A percentile compares a stretch with the other conserved stretches of the same genome.
These are phyloP conservation scores for Hygrophila difformis DNA, from an alignment of 257 asterid genomes.

Conservation along the genomic window DNA sequence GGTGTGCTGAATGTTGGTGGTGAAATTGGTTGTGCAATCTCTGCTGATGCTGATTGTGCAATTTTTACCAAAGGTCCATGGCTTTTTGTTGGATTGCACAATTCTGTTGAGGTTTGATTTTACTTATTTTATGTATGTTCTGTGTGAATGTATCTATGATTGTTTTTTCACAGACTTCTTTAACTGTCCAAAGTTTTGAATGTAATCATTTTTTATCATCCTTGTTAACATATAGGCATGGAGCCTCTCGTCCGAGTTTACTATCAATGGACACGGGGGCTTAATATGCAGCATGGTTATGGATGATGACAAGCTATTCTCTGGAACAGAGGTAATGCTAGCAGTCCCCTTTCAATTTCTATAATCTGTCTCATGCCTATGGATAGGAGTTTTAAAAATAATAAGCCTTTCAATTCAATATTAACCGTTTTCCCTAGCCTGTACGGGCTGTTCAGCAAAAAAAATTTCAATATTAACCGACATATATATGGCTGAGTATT, in stretches of 20 bases:
- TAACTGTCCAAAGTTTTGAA: neutral
- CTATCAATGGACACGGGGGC: conserved; percentile 35
- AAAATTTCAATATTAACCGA: too few relatives aligned
- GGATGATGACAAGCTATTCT: conserved; percentile 35
- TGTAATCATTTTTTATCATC: neutral
- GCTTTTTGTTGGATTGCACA: conserved; percentile 46
- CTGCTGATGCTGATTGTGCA: too few relatives aligned
- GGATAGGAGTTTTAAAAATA: neutral
- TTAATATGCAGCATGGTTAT: conserved; percentile 33
- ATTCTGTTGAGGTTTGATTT: conserved; percentile 35
- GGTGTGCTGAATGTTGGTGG: conserved; percentile 15
- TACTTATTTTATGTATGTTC: neutral
- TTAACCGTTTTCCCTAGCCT: too few relatives aligned
- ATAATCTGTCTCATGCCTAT: neutral
- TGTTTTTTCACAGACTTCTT: neutral
- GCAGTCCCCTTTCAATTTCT: neutral
- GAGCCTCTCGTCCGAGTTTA: conserved; percentile 31
- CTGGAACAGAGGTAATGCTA: conserved; percentile 48
- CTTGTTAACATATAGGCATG: conserved; percentile 34
- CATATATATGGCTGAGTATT: neutral
- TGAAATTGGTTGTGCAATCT: conserved; percentile 36
- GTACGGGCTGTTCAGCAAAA: too few relatives aligned
- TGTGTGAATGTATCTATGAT: too few relatives aligned
- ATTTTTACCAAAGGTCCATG: conserved; percentile 55
- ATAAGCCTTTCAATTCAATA: neutral